These are phyloP conservation scores for Lizonia empirigonia DNA, from an alignment of 2,329 filamentous ascomycete genomes.

Conservation along the genomic window DNA sequence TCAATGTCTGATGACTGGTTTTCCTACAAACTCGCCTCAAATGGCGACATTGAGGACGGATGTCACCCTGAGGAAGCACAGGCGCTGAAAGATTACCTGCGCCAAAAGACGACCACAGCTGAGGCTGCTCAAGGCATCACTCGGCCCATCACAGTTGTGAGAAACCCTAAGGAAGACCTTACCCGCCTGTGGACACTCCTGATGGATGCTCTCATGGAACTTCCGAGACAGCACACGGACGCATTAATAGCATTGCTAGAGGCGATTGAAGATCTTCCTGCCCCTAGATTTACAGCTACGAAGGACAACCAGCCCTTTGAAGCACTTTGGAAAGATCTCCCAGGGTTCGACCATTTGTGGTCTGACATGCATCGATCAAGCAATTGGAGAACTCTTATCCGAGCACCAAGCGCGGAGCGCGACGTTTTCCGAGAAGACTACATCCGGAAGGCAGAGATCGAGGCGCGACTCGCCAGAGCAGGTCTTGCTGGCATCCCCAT, in stretches of 20 bases:
- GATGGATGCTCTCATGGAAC: constrained; percentile 14
- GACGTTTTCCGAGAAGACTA: not conserved
- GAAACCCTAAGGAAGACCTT: not conserved
- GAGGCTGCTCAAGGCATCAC: constrained; percentile 18
- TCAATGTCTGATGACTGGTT: constrained; percentile 14
- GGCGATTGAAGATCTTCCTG: constrained; percentile 7
- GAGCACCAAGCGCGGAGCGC: not conserved
- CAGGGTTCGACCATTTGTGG: constrained; percentile 11
- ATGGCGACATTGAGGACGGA: constrained; percentile 10
- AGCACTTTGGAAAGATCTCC: constrained; percentile 6
- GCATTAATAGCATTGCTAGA: constrained; percentile 6
- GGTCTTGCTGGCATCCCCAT: constrained; percentile 8
- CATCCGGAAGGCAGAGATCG: constrained; percentile 6
- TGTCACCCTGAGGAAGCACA: constrained; percentile 16
- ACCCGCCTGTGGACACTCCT: constrained; percentile 7
- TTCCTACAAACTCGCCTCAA: constrained; percentile 7
- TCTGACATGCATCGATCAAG: constrained; percentile 3
- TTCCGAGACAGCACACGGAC: not conserved
- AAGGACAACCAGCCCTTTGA: not conserved
- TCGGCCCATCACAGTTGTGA: not conserved
- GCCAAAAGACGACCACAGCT: not conserved
- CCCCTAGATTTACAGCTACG: not conserved
- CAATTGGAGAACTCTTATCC: not conserved
- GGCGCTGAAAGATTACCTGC: constrained; percentile 17
- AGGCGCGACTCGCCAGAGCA: constrained; percentile 3